Percentiles rank a stretch among this genome's conserved stretches.
phyloP scores from a whole-genome alignment of 2,329 filamentous ascomycete genomes.

The Penicillium sp. region DNA sequence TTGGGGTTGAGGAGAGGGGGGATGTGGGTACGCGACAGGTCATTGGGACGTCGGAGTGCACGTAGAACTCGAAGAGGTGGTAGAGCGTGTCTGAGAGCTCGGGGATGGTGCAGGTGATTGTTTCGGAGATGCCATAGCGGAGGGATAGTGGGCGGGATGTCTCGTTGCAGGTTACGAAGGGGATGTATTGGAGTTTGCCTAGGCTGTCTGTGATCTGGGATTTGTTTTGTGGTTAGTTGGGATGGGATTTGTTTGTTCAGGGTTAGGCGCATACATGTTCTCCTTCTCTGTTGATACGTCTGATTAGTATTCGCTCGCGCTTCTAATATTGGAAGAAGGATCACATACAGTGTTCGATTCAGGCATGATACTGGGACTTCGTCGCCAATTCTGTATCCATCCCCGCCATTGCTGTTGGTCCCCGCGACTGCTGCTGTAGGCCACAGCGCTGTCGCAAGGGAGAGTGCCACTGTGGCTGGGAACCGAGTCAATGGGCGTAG shows the following conservation, averaged over 20 bases:
- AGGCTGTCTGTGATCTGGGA: conserved; percentile 69
- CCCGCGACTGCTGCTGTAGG: conserved; percentile 26
- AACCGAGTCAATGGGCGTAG: conserved; percentile 6
- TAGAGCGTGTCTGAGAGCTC: conserved; percentile 55
- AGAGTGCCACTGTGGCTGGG: conserved; percentile 11
- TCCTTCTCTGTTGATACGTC: conserved; percentile 15
- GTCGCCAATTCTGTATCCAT: conserved; percentile 56
- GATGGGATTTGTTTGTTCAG: conserved; percentile 6
- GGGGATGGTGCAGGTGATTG: conserved; percentile 58
- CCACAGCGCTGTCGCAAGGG: conserved; percentile 19
- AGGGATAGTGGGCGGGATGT: conserved; percentile 80
- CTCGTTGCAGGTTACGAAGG: conserved; percentile 88
- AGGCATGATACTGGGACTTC: conserved; percentile 71
- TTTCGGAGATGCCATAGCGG: conserved; percentile 71
- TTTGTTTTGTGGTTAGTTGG: conserved; percentile 6
- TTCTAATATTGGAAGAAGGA: not conserved
- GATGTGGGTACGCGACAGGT: conserved; percentile 85
- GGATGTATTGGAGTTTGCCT: conserved; percentile 86
- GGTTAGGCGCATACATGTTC: conserved; percentile 25
- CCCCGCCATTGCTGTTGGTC: conserved; percentile 17
- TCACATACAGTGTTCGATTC: conserved; percentile 69
- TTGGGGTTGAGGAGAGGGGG: conserved; percentile 52
- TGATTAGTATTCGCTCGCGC: conserved; percentile 4
- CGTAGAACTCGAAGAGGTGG: conserved; percentile 76
- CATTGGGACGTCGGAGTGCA: conserved; percentile 92